Conservation (phyloP, 306 rosid species). For the Clitoria ternatea region DNA sequence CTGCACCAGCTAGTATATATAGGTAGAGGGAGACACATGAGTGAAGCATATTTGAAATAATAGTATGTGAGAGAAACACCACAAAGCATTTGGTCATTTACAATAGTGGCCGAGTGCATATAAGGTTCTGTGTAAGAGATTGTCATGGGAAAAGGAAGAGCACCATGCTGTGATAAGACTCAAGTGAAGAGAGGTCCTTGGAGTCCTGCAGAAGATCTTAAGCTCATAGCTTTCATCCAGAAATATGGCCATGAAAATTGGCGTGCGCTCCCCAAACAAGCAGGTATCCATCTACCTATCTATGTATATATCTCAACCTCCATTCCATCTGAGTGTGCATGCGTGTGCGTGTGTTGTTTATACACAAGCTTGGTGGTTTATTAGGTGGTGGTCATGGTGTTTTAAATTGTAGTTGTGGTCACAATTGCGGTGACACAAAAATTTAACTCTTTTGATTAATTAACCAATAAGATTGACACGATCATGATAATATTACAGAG, state of each 20-base stretch:
- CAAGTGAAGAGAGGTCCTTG: conserved; percentile 97
- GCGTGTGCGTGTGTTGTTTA: background rate
- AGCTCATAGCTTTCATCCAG: conserved; percentile 81
- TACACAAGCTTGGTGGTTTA: background rate
- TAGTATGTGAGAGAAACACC: conserved; percentile 10
- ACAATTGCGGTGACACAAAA: too few species aligned
- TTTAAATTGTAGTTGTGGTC: too few species aligned
- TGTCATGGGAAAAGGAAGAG: conserved; percentile 89
- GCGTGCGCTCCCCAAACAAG: conserved; percentile 91
- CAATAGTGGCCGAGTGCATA: background rate
- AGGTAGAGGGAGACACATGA: background rate
- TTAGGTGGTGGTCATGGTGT: too few species aligned
- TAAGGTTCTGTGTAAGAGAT: background rate
- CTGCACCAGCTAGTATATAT: conserved; percentile 14
- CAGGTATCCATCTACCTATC: conserved; percentile 46
- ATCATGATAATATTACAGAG: too few species aligned
- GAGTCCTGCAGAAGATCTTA: conserved; percentile 85
- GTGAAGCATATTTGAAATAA: background rate
- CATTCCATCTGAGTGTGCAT: background rate
- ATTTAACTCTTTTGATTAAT: too few species aligned
- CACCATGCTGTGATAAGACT: conserved; percentile 88
- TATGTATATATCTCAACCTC: background rate
- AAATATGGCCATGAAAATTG: conserved; percentile 92
- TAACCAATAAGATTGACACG: too few species aligned
- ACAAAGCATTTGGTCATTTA: background rate